Percentiles rank a stretch among this genome's conserved stretches.
phyloP scores from a whole-genome alignment of 768 basidiomycete species.

The Cubamyces sp. region DNA sequence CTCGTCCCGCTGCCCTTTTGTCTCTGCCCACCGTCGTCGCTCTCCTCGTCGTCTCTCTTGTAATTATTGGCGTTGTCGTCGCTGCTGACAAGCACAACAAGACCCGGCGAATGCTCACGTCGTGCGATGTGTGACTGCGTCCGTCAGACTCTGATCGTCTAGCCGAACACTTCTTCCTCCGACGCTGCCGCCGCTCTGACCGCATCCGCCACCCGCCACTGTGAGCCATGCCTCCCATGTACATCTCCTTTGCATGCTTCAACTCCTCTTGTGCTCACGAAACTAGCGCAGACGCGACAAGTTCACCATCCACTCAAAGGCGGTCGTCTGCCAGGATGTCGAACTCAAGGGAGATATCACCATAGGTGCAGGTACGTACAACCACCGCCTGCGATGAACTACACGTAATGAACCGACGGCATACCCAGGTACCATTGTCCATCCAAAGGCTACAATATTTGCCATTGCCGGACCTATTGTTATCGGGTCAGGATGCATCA shows the following conservation, averaged over 20 bases:
- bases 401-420: neutral
- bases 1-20: neutral
- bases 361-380: conserved; percentile 71
- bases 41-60: too few species aligned
- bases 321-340: conserved; percentile 90
- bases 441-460: conserved; percentile 93
- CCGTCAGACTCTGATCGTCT: too few species aligned
- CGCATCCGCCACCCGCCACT: conserved; percentile 5
- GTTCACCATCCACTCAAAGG: conserved; percentile 88
- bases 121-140: conserved; percentile 2
- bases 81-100: neutral
- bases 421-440: conserved; percentile 75
- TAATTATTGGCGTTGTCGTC: neutral
- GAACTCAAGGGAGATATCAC: conserved; percentile 95
- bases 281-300: conserved; percentile 69
- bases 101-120: neutral
- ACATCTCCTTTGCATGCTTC: neutral
- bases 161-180: too few species aligned
- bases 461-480: conserved; percentile 90
- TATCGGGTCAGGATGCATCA: conserved; percentile 85
- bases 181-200: neutral
- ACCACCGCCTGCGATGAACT: neutral
- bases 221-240: conserved; percentile 28
- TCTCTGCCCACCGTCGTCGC: neutral
- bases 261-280: neutral